Conservation (phyloP, 148 eudicot species). For the Camellia granthamiana region DNA sequence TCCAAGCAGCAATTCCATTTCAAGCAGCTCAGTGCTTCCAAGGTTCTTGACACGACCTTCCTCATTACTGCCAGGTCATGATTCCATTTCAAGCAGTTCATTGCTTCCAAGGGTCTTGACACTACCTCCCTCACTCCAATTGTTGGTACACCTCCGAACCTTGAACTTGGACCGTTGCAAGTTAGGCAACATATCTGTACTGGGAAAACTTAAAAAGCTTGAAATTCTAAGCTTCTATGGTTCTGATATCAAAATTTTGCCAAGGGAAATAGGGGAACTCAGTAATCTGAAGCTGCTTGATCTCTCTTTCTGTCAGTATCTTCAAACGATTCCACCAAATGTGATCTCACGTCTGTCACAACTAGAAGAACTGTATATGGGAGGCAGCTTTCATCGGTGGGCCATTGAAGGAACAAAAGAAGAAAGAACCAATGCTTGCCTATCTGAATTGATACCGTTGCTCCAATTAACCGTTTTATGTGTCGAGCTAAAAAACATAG, state of each 20-base stretch:
- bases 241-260: neutral
- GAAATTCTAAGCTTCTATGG: neutral
- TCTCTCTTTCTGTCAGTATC: neutral
- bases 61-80: neutral
- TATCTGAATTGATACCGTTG: neutral
- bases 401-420: neutral
- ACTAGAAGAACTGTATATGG: slow-evolving; percentile 9
- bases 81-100: neutral
- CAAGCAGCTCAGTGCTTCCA: neutral
- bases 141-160: slow-evolving; percentile 5
- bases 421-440: slow-evolving; percentile 4
- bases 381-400: neutral
- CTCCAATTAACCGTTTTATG: neutral
- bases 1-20: neutral
- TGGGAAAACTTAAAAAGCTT: neutral
- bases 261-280: slow-evolving; percentile 7
- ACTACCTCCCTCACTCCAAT: neutral
- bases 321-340: neutral
- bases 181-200: neutral
- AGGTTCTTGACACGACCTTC: neutral
- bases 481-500: neutral
- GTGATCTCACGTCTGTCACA: neutral
- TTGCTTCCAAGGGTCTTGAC: neutral
- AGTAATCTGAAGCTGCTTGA: neutral
- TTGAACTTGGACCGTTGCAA: neutral